Conservation (phyloP, 23 red algal species). For the Gracilaria domingensis region DNA sequence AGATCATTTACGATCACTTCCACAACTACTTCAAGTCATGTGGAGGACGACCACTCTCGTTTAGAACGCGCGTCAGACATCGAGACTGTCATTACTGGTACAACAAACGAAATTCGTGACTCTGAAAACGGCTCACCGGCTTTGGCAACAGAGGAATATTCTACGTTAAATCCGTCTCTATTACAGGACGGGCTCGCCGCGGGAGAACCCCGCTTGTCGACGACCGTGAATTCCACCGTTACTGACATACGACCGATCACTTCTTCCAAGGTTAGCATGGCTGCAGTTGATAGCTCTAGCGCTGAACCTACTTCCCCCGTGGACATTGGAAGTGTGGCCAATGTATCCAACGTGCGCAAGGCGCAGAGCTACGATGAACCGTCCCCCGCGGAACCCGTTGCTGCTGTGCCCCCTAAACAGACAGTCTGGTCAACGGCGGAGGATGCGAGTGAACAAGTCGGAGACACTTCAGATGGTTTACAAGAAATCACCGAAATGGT, state of each 20-base stretch:
- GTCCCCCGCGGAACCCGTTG: not conserved
- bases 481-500: not conserved
- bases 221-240: not conserved
- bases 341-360: not conserved
- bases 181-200: not conserved
- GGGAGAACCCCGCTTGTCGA: not conserved
- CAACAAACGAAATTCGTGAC: not conserved
- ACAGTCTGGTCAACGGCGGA: not conserved
- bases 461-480: not conserved
- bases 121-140: not conserved
- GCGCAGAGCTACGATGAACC: not conserved
- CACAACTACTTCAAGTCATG: not conserved
- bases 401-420: not conserved
- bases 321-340: not conserved
- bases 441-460: not conserved
- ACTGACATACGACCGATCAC: not conserved
- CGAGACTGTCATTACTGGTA: not conserved
- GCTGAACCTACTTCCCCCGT: not conserved
- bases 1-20: slow-evolving; percentile 26
- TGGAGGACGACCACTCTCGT: not conserved
- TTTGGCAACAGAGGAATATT: not conserved
- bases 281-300: not conserved
- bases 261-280: not conserved
- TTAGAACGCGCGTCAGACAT: not conserved
- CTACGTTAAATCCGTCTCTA: not conserved